A percentile compares a stretch with the other conserved stretches of the same genome.
Evolutionary conservation across 306 rosid genomes (phyloP).

Genomic region (Dryas drummondii): DNA sequence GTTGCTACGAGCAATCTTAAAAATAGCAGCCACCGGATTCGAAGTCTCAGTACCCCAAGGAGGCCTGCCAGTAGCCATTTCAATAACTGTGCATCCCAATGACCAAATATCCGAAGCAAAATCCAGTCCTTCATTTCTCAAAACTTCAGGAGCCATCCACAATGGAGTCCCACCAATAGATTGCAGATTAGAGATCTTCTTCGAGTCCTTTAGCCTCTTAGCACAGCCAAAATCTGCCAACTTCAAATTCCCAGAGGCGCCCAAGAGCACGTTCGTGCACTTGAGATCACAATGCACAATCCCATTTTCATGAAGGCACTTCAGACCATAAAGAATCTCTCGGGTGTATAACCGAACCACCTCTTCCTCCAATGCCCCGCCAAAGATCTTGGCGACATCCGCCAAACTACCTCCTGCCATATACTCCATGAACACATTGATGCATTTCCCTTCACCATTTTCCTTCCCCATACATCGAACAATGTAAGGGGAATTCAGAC

Average conservation of each 20-base stretch:
- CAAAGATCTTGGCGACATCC: slow-evolving; percentile 50
- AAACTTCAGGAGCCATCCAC: slow-evolving; percentile 80
- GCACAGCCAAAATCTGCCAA: slow-evolving; percentile 68
- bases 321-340: slow-evolving; percentile 49
- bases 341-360: slow-evolving; percentile 54
- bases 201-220: slow-evolving; percentile 27
- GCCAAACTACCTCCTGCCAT: slow-evolving; percentile 66
- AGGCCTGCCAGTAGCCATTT: slow-evolving; percentile 62
- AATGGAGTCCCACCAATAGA: slow-evolving; percentile 51
- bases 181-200: not conserved
- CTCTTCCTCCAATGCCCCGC: slow-evolving; percentile 54
- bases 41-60: slow-evolving; percentile 45
- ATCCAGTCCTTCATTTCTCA: slow-evolving; percentile 39
- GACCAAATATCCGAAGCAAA: slow-evolving; percentile 62
- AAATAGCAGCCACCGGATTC: slow-evolving; percentile 42
- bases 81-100: slow-evolving; percentile 63
- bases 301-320: slow-evolving; percentile 45
- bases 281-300: slow-evolving; percentile 61
- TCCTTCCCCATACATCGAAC: slow-evolving; percentile 53
- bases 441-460: slow-evolving; percentile 15
- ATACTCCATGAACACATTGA: slow-evolving; percentile 61
- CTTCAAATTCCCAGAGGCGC: slow-evolving; percentile 56
- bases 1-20: slow-evolving; percentile 45
- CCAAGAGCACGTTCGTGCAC: slow-evolving; percentile 65
- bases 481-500: slow-evolving; percentile 37